Evolutionary conservation across 768 basidiomycete species (phyloP).

Genomic region (Tubosaeta sp.): DNA sequence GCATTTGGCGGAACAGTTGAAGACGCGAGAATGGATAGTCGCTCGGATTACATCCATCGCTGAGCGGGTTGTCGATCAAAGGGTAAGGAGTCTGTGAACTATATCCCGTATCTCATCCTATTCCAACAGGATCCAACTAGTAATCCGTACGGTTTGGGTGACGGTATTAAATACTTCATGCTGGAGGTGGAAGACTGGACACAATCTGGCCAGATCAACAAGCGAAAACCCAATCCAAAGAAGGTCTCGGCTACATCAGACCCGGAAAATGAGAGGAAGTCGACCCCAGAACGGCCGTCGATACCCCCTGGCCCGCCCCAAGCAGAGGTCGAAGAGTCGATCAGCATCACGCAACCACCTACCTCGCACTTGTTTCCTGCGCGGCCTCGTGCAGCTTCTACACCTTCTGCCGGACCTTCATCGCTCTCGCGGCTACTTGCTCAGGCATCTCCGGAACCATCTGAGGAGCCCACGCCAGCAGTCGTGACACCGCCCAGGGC

Average conservation of each 20-base stretch:
- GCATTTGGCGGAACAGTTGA: conserved; percentile 83
- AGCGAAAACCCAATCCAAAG: conserved; percentile 51
- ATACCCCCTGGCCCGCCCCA: conserved; percentile 58
- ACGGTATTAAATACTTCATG: conserved; percentile 91
- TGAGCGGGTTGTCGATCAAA: conserved; percentile 78
- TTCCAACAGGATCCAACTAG: conserved; percentile 63
- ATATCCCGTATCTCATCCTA: background rate
- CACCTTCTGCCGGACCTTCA: conserved; percentile 68
- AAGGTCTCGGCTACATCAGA: conserved; percentile 41
- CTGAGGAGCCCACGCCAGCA: conserved; percentile 32
- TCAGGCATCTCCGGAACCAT: conserved; percentile 50
- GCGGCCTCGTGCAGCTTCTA: conserved; percentile 61
- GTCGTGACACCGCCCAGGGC: conserved; percentile 25
- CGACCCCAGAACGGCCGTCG: conserved; percentile 13
- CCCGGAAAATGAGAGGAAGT: conserved; percentile 39
- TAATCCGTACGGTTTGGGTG: conserved; percentile 85
- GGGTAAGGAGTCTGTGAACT: conserved; percentile 38
- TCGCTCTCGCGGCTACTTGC: conserved; percentile 77
- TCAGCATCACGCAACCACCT: conserved; percentile 60
- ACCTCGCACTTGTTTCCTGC: conserved; percentile 64
- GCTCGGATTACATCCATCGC: conserved; percentile 86
- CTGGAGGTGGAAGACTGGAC: conserved; percentile 94
- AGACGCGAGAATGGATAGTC: conserved; percentile 92
- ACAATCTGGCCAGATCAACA: conserved; percentile 59
- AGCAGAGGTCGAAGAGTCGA: conserved; percentile 70